Evolutionary conservation across 495 filamentous ascomycete species (phyloP).

Genomic region (Amphirosellinia nigrospora): DNA sequence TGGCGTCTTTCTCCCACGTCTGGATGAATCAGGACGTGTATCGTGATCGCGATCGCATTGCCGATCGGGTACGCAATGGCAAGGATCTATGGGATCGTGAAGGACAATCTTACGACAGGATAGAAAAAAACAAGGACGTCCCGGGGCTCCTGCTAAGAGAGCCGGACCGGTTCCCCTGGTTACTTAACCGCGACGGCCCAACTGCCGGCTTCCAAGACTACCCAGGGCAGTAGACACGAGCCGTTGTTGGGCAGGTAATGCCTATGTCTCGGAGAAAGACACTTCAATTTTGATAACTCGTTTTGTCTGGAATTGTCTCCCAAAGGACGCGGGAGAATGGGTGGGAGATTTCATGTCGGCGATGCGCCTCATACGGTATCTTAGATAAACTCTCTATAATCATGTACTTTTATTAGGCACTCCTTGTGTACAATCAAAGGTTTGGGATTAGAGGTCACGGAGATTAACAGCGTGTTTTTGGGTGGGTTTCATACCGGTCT

Average conservation of each 20-base stretch:
- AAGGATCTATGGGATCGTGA: constrained; percentile 58
- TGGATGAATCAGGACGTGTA: constrained; percentile 51
- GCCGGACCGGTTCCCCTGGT: constrained; percentile 43
- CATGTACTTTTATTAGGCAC: neutral
- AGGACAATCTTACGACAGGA: constrained; percentile 50
- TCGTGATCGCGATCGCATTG: constrained; percentile 49
- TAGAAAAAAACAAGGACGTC: constrained; percentile 53
- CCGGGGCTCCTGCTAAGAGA: constrained; percentile 47
- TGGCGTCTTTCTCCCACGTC: constrained; percentile 57
- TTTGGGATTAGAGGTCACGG: neutral
- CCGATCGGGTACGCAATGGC: constrained; percentile 54
- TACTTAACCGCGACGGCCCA: constrained; percentile 46
- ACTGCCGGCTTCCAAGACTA: constrained; percentile 51
- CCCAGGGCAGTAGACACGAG: constrained; percentile 14
- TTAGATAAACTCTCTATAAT: neutral
- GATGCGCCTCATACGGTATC: neutral
- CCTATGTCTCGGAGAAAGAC: neutral
- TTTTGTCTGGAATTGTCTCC: neutral
- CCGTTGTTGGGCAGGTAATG: neutral
- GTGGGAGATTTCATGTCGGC: neutral
- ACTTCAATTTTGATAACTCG: neutral
- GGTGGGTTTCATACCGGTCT: neutral
- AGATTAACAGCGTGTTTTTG: neutral
- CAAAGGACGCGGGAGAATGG: neutral
- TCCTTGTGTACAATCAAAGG: neutral